Evolutionary conservation across 768 basidiomycete genomes (phyloP).

Genomic region (Phaeotremella fagi): DNA sequence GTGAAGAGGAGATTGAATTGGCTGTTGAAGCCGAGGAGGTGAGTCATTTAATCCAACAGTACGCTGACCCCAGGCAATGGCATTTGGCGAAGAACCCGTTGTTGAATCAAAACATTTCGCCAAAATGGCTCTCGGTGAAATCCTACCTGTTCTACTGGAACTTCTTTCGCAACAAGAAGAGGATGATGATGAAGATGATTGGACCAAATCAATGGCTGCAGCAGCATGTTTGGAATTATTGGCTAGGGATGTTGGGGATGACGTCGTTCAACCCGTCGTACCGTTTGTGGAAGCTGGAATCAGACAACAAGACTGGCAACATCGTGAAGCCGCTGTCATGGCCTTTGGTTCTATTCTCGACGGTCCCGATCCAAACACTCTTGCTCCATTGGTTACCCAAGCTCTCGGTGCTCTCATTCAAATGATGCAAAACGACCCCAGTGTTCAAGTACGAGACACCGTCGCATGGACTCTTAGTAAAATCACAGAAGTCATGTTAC

Average conservation of each 20-base stretch:
- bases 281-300: constrained; percentile 98
- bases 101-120: constrained; percentile 86
- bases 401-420: constrained; percentile 88
- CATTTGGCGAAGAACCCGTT: constrained; percentile 70
- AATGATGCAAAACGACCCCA: constrained; percentile 79
- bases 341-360: constrained; percentile 96
- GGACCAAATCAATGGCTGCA: constrained; percentile 97
- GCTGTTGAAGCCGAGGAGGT: constrained; percentile 89
- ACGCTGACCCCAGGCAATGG: constrained; percentile 62
- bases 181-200: constrained; percentile 96
- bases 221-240: constrained; percentile 84
- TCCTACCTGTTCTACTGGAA: constrained; percentile 82
- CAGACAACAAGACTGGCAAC: constrained; percentile 84
- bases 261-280: constrained; percentile 85
- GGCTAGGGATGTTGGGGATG: constrained; percentile 83
- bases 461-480: constrained; percentile 96
- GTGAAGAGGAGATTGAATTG: constrained; percentile 92
- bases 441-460: constrained; percentile 87
- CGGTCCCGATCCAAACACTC: constrained; percentile 81
- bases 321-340: constrained; percentile 96
- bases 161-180: constrained; percentile 91
- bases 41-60: constrained; percentile 23
- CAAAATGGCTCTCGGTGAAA: constrained; percentile 88
- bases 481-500: constrained; percentile 83
- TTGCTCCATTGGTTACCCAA: constrained; percentile 86